These are phyloP conservation scores for Fallopia convolvulus DNA, from an alignment of 148 eudicot genomes.

Conservation along the genomic window DNA sequence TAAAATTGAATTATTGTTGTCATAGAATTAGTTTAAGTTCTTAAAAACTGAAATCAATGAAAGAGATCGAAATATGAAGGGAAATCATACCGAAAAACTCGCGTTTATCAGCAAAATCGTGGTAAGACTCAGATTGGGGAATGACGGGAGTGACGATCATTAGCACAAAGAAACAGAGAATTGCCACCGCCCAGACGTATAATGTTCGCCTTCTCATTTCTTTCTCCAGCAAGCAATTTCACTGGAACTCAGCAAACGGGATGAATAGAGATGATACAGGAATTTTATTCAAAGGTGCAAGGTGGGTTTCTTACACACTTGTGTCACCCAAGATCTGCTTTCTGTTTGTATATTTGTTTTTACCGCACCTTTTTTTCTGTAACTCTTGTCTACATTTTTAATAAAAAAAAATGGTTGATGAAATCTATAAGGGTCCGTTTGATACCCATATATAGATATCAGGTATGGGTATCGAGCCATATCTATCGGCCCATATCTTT, in stretches of 20 bases:
- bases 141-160: slow-evolving; percentile 82
- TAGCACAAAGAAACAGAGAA: slow-evolving; percentile 52
- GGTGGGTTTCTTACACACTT: not conserved
- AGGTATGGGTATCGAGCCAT: too few relatives aligned
- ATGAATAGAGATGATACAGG: not conserved
- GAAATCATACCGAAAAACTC: slow-evolving; percentile 42
- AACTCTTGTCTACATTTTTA: too few relatives aligned
- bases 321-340: too few relatives aligned
- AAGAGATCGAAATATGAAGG: not conserved
- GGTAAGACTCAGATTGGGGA: slow-evolving; percentile 77
- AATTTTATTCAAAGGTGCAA: not conserved
- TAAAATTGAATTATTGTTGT: not conserved
- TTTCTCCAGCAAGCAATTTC: not conserved
- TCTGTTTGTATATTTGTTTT: too few relatives aligned
- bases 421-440: too few relatives aligned
- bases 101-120: slow-evolving; percentile 81
- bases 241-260: not conserved
- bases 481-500: too few relatives aligned
- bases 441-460: too few relatives aligned
- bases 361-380: too few relatives aligned
- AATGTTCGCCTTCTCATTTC: slow-evolving; percentile 43
- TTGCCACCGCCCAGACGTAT: slow-evolving; percentile 41
- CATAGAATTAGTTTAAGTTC: not conserved
- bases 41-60: not conserved
- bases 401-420: too few relatives aligned